Percentiles rank a stretch among this genome's conserved stretches.
phyloP scores from a whole-genome alignment of 1,139 yeast species.

The Sugiyamaella castrensis region DNA sequence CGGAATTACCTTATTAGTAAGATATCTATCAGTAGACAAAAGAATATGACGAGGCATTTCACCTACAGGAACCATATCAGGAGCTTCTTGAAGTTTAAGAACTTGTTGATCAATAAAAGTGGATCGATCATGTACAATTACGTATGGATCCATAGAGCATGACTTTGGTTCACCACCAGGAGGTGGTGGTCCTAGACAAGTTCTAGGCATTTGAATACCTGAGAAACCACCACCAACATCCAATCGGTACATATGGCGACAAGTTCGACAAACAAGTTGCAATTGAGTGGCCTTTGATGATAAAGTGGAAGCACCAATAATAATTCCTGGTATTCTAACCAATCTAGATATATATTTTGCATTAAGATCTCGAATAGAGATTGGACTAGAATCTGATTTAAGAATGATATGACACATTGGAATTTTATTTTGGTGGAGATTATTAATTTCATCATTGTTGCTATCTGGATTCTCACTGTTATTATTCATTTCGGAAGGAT shows the following conservation, averaged over 20 bases:
- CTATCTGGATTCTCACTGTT: slow-evolving; percentile 18
- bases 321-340: slow-evolving; percentile 88
- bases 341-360: slow-evolving; percentile 87
- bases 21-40: slow-evolving; percentile 82
- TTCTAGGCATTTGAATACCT: slow-evolving; percentile 69
- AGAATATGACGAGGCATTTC: slow-evolving; percentile 96
- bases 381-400: slow-evolving; percentile 66
- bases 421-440: slow-evolving; percentile 37
- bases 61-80: slow-evolving; percentile 98
- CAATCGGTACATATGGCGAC: slow-evolving; percentile 74
- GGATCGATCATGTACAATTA: slow-evolving; percentile 90
- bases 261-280: slow-evolving; percentile 81
- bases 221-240: slow-evolving; percentile 75
- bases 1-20: slow-evolving; percentile 89
- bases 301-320: slow-evolving; percentile 87
- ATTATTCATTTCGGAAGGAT: slow-evolving; percentile 43
- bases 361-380: slow-evolving; percentile 76
- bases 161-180: slow-evolving; percentile 58
- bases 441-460: slow-evolving; percentile 5
- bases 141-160: slow-evolving; percentile 90
- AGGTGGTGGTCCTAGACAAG: slow-evolving; percentile 52
- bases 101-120: slow-evolving; percentile 91
- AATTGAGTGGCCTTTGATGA: slow-evolving; percentile 84
- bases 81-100: slow-evolving; percentile 89
- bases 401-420: slow-evolving; percentile 84